phyloP scores from a whole-genome alignment of 768 basidiomycete species.

The Pisolithus tinctorius region DNA sequence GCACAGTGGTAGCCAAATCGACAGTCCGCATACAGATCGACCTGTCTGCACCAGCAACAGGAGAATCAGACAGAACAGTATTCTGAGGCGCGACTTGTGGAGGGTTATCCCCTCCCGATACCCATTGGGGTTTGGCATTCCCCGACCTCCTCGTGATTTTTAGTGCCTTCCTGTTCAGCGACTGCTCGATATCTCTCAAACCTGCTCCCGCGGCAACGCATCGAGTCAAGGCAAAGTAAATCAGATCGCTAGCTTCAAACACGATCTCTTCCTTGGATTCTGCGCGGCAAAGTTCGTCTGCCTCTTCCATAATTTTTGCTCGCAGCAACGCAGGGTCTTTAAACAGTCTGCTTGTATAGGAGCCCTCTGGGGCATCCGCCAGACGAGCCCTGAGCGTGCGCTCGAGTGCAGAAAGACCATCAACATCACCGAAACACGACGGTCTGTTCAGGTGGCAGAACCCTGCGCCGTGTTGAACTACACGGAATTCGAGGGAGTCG shows the following conservation, averaged over 20 bases:
- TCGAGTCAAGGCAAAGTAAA: conserved; percentile 87
- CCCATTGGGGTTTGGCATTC: conserved; percentile 86
- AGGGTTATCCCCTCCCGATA: conserved; percentile 13
- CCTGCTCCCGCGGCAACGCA: conserved; percentile 80
- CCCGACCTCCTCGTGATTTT: conserved; percentile 84
- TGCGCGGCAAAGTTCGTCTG: conserved; percentile 90
- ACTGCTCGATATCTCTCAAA: conserved; percentile 76
- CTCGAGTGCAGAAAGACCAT: conserved; percentile 80
- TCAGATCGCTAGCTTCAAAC: conserved; percentile 91
- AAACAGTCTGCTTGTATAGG: conserved; percentile 87
- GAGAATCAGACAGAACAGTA: conserved; percentile 16
- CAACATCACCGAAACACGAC: conserved; percentile 82
- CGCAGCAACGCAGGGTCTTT: conserved; percentile 71
- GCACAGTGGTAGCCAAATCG: conserved; percentile 43
- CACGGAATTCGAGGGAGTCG: conserved; percentile 87
- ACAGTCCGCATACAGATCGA: conserved; percentile 76
- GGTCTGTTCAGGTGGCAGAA: conserved; percentile 89
- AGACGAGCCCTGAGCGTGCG: conserved; percentile 67
- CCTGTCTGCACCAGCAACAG: conserved; percentile 24
- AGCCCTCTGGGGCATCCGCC: conserved; percentile 75
- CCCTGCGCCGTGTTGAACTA: conserved; percentile 82
- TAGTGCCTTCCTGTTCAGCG: conserved; percentile 78
- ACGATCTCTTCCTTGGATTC: conserved; percentile 75
- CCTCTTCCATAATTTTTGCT: conserved; percentile 98
- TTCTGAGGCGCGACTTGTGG: conserved; percentile 23